Evolutionary conservation across 805 yeast species (phyloP).

Genomic region (Kregervanrija pseudodelftensis): DNA sequence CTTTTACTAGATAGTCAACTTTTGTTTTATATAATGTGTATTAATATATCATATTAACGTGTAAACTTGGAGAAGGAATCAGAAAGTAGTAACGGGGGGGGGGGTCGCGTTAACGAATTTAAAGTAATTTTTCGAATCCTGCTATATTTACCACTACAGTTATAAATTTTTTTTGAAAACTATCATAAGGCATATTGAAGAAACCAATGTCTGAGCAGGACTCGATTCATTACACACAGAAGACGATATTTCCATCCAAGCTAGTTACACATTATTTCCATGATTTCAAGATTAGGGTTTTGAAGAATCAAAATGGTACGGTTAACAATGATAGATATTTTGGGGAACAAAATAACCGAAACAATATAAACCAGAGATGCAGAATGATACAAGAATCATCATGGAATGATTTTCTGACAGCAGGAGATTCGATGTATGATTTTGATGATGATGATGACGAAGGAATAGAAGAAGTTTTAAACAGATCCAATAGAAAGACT

Average conservation of each 20-base stretch:
- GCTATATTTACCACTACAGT: too few species aligned
- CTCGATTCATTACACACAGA: constrained; percentile 10
- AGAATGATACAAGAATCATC: constrained; percentile 14
- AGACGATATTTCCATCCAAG: constrained; percentile 20
- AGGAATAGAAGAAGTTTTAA: constrained; percentile 9
- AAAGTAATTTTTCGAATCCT: too few species aligned
- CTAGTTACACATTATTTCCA: constrained; percentile 15
- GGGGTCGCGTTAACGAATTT: too few species aligned
- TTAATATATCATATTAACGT: too few species aligned
- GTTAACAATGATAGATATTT: constrained; percentile 12
- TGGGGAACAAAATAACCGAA: neutral
- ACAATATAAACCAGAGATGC: constrained; percentile 4
- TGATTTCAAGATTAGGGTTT: constrained; percentile 15
- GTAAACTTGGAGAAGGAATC: too few species aligned
- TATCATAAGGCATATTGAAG: too few species aligned
- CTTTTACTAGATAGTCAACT: neutral
- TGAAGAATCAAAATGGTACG: constrained; percentile 1
- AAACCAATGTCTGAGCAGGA: too few species aligned
- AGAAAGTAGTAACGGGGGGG: too few species aligned
- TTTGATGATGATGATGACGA: constrained; percentile 19
- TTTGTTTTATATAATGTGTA: too few species aligned
- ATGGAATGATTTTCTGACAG: constrained; percentile 21
- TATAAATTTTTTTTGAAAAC: too few species aligned
- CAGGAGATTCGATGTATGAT: constrained; percentile 19
- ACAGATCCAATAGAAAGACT: too few species aligned